Evolutionary conservation across 768 basidiomycete genomes (phyloP).

Genomic region (Neoboletus brunneissimus): DNA sequence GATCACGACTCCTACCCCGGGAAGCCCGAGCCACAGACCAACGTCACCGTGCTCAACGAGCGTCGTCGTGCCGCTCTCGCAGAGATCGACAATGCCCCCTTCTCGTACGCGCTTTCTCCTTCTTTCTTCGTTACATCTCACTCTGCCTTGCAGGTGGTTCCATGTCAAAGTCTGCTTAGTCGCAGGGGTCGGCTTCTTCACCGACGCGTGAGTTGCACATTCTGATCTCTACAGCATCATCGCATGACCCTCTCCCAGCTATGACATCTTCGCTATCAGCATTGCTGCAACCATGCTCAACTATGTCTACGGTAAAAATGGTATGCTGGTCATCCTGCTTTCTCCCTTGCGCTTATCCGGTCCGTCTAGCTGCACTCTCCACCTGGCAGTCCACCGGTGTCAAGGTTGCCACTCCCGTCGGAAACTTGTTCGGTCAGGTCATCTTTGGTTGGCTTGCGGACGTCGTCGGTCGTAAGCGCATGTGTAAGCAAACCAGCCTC

Average conservation of each 20-base stretch:
- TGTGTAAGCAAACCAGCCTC: conserved; percentile 53
- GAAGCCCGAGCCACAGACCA: conserved; percentile 16
- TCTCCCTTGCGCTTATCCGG: background rate
- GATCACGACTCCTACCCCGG: conserved; percentile 31
- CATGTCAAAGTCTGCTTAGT: conserved; percentile 73
- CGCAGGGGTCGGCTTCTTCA: conserved; percentile 88
- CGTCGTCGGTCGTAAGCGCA: conserved; percentile 69
- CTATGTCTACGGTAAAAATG: conserved; percentile 61
- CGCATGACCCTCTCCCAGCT: conserved; percentile 29
- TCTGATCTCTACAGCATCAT: background rate
- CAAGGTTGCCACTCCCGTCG: conserved; percentile 75
- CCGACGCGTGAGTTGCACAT: conserved; percentile 59
- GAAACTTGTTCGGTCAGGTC: conserved; percentile 72
- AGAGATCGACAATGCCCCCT: conserved; percentile 84
- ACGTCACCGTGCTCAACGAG: conserved; percentile 53
- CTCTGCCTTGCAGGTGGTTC: conserved; percentile 57
- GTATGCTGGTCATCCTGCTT: background rate
- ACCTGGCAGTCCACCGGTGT: conserved; percentile 70
- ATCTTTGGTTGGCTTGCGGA: conserved; percentile 83
- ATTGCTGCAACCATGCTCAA: conserved; percentile 82
- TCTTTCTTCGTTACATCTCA: background rate
- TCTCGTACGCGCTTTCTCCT: conserved; percentile 53
- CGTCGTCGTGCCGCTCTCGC: conserved; percentile 77
- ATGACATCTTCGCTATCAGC: conserved; percentile 89
- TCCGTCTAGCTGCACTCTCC: conserved; percentile 29